Percentiles rank a stretch among this genome's conserved stretches.
phyloP scores from a whole-genome alignment of 805 yeast species.

The Nematodospora valgi region DNA sequence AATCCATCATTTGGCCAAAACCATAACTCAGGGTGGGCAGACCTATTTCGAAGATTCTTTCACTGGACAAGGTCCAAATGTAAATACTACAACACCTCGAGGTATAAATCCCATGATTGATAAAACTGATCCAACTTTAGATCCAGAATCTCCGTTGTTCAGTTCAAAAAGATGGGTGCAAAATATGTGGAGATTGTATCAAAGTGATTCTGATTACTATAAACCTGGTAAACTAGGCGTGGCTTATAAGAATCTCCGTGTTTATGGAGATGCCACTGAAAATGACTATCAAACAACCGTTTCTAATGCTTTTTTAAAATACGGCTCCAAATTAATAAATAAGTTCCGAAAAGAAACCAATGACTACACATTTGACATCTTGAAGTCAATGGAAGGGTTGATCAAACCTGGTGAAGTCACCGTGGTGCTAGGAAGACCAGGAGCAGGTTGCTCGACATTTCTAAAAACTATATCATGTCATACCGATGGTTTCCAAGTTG shows the following conservation, averaged over 20 bases:
- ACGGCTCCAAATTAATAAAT: constrained; percentile 3
- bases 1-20: constrained; percentile 7
- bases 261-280: constrained; percentile 55
- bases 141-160: constrained; percentile 52
- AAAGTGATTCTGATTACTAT: constrained; percentile 53
- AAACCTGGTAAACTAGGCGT: constrained; percentile 57
- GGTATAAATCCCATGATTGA: constrained; percentile 11
- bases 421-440: constrained; percentile 77
- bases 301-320: constrained; percentile 26
- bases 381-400: constrained; percentile 64
- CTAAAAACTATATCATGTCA: constrained; percentile 63
- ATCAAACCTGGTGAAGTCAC: constrained; percentile 62
- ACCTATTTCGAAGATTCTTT: constrained; percentile 2
- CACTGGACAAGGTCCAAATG: neutral
- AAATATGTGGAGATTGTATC: constrained; percentile 48
- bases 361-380: constrained; percentile 41
- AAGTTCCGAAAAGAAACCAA: constrained; percentile 1
- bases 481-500: constrained; percentile 57
- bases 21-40: constrained; percentile 1
- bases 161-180: constrained; percentile 59
- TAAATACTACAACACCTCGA: neutral
- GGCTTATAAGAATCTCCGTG: constrained; percentile 51
- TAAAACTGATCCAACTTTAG: constrained; percentile 38
- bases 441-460: constrained; percentile 74
- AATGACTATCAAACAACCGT: constrained; percentile 59